Evolutionary conservation across 306 rosid species (phyloP).

Genomic region (Psophocarpus tetragonolobus): DNA sequence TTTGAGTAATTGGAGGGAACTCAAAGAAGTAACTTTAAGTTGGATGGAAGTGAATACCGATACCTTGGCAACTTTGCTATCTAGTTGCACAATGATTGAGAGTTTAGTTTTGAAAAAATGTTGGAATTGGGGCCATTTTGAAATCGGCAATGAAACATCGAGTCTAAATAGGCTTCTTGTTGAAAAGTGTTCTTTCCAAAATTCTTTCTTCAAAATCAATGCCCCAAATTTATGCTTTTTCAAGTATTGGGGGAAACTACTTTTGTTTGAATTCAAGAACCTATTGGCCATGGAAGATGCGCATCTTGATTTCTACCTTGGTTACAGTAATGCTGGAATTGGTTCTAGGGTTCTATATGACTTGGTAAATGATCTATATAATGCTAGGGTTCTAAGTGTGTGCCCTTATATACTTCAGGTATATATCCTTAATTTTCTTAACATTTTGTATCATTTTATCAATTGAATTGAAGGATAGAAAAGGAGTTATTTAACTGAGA

Average conservation of each 20-base stretch:
- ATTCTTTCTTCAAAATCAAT: not conserved
- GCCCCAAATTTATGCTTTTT: conserved; percentile 13
- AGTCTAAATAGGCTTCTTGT: conserved; percentile 5
- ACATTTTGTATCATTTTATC: not conserved
- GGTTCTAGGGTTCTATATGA: too few relatives aligned
- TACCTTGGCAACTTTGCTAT: not conserved
- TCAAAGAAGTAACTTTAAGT: conserved; percentile 13
- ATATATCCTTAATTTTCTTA: not conserved
- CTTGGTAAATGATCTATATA: not conserved
- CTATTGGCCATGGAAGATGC: not conserved
- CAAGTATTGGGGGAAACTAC: not conserved
- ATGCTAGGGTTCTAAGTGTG: not conserved
- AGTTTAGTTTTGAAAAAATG: conserved; percentile 11
- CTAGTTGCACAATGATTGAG: not conserved
- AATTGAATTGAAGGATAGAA: not conserved
- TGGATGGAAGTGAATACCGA: not conserved
- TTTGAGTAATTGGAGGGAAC: not conserved
- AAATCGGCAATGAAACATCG: not conserved
- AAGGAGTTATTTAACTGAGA: not conserved
- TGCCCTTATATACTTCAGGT: conserved; percentile 1
- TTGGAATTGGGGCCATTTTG: not conserved
- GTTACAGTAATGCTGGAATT: not conserved
- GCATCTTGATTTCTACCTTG: not conserved
- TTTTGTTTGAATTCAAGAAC: not conserved
- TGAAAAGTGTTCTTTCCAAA: not conserved